These are phyloP conservation scores for Podila epicladia DNA, from an alignment of 192 early-diverging fungal genomes.

Conservation along the genomic window DNA sequence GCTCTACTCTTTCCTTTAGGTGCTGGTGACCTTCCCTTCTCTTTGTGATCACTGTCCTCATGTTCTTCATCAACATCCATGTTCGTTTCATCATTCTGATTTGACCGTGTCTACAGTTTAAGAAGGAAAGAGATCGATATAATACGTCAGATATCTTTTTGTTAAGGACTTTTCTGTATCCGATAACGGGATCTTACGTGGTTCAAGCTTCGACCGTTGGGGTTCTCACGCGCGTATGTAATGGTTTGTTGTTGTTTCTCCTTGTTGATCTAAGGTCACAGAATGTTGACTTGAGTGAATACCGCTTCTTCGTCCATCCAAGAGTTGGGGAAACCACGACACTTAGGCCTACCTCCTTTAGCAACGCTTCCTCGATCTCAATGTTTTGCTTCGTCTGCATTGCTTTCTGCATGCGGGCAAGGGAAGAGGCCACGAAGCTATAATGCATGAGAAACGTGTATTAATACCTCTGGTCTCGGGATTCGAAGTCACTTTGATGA, in stretches of 20 bases:
- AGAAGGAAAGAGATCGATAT: neutral
- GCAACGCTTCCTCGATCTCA: constrained; percentile 31
- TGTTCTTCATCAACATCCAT: constrained; percentile 33
- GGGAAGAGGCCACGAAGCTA: constrained; percentile 31
- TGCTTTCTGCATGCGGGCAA: constrained; percentile 33
- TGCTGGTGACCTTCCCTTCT: neutral
- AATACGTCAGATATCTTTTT: neutral
- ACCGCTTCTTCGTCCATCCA: neutral
- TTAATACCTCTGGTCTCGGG: neutral
- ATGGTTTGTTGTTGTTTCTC: constrained; percentile 40
- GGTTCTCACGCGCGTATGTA: constrained; percentile 33
- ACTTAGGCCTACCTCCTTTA: constrained; percentile 22
- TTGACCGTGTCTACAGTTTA: constrained; percentile 14
- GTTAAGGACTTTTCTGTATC: too few relatives aligned
- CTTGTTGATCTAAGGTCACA: constrained; percentile 32
- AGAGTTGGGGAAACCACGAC: neutral
- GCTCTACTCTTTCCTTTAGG: neutral
- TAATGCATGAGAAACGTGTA: neutral
- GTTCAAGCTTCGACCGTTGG: constrained; percentile 30
- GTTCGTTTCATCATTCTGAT: constrained; percentile 8
- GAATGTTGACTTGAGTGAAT: neutral
- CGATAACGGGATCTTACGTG: constrained; percentile 10
- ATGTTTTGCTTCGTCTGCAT: constrained; percentile 48
- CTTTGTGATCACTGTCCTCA: constrained; percentile 18
- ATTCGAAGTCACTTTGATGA: too few relatives aligned